phyloP scores from a whole-genome alignment of 306 rosid genomes.

The Herpetospermum pedunculosum region DNA sequence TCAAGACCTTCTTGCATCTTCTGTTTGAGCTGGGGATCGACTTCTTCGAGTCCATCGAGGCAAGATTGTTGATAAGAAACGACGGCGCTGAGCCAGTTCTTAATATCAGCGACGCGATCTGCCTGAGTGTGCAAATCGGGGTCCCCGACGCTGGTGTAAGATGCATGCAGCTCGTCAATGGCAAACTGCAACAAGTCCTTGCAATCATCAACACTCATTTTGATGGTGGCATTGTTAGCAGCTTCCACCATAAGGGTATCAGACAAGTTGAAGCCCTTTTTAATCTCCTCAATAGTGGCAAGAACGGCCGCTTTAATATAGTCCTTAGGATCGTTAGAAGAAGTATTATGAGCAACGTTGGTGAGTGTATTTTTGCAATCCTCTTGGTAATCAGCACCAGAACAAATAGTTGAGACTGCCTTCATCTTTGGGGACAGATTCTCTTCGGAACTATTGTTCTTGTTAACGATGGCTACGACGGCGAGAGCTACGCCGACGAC shows the following conservation, averaged over 20 bases:
- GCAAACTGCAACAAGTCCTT: slow-evolving; percentile 41
- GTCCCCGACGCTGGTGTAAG: slow-evolving; percentile 18
- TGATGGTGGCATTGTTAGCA: background rate
- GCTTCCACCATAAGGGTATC: slow-evolving; percentile 22
- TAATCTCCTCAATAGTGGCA: slow-evolving; percentile 21
- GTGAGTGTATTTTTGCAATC: slow-evolving; percentile 35
- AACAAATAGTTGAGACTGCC: slow-evolving; percentile 22
- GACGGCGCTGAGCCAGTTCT: slow-evolving; percentile 53
- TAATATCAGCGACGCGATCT: slow-evolving; percentile 24
- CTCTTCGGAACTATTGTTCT: background rate
- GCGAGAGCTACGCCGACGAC: slow-evolving; percentile 58
- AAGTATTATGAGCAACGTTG: slow-evolving; percentile 8
- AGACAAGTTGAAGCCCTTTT: slow-evolving; percentile 38
- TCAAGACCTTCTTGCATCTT: slow-evolving; percentile 14
- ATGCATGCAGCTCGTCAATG: slow-evolving; percentile 21
- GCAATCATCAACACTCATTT: slow-evolving; percentile 51
- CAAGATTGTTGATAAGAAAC: slow-evolving; percentile 40
- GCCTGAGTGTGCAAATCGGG: slow-evolving; percentile 14
- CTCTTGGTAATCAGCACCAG: slow-evolving; percentile 21
- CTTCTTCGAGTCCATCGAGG: slow-evolving; percentile 25
- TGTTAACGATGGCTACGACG: slow-evolving; percentile 20
- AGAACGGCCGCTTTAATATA: slow-evolving; percentile 26
- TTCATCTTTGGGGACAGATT: slow-evolving; percentile 12
- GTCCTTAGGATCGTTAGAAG: slow-evolving; percentile 27
- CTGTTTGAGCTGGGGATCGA: slow-evolving; percentile 10